Percentiles rank a stretch among this genome's conserved stretches.
These are phyloP conservation scores for Fraxinus latifolia DNA, from an alignment of 305 asterid species.

Conservation along the genomic window DNA sequence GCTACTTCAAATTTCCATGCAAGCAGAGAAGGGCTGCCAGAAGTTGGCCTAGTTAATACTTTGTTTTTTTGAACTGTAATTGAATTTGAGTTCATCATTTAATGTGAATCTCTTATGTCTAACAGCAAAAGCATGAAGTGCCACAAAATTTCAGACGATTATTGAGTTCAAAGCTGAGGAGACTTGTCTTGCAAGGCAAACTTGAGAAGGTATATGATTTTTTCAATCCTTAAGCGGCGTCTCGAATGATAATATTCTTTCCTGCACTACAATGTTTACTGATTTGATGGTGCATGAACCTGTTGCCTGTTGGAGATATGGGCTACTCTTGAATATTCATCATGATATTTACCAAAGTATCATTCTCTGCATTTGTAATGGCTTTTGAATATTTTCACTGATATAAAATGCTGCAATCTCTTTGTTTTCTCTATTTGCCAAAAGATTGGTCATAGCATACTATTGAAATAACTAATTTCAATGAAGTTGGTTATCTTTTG, in stretches of 20 bases:
- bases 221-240: background rate
- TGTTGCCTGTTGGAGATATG: background rate
- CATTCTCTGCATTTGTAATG: background rate
- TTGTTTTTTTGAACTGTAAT: background rate
- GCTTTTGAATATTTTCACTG: background rate
- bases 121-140: slow-evolving; percentile 45
- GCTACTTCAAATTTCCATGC: background rate
- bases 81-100: background rate
- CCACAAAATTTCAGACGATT: slow-evolving; percentile 42
- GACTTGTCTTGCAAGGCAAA: slow-evolving; percentile 46
- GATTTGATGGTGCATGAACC: background rate
- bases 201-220: slow-evolving; percentile 42
- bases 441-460: background rate
- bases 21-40: background rate
- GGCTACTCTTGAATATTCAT: background rate
- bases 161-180: slow-evolving; percentile 45
- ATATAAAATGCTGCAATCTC: background rate
- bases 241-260: background rate
- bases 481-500: background rate
- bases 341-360: background rate
- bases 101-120: slow-evolving; percentile 8
- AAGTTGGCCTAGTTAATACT: background rate
- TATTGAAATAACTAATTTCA: background rate
- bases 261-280: background rate
- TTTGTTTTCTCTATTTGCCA: background rate